Evolutionary conservation across 371 early-diverging fungal genomes (phyloP).

Genomic region (Coemansia sp.): DNA sequence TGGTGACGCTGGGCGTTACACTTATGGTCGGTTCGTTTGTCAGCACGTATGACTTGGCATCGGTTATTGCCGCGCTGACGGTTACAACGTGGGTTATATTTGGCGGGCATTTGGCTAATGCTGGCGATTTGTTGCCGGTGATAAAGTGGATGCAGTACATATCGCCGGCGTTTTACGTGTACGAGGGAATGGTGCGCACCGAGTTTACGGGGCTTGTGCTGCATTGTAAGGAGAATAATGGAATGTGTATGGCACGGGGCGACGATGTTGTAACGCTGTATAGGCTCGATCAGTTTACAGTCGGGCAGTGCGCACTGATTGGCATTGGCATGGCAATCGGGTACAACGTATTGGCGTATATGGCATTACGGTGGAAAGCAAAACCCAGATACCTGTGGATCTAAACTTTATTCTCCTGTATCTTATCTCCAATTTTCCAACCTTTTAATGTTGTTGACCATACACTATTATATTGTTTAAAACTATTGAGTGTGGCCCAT

Average conservation of each 20-base stretch:
- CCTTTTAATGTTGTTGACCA: not conserved
- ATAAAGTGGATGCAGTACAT: slow-evolving; percentile 52
- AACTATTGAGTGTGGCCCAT: slow-evolving; percentile 28
- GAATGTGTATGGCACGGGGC: slow-evolving; percentile 47
- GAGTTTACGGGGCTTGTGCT: slow-evolving; percentile 47
- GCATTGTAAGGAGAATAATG: slow-evolving; percentile 47
- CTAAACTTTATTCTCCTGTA: slow-evolving; percentile 5
- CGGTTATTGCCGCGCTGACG: slow-evolving; percentile 53
- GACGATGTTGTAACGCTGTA: slow-evolving; percentile 47
- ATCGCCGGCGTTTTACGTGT: slow-evolving; percentile 50
- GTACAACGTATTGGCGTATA: slow-evolving; percentile 43
- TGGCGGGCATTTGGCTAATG: slow-evolving; percentile 54
- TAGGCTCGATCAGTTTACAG: slow-evolving; percentile 44
- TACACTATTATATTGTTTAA: not conserved
- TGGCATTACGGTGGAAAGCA: slow-evolving; percentile 48
- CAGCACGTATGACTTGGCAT: slow-evolving; percentile 50
- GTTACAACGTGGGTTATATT: slow-evolving; percentile 55
- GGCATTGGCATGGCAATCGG: slow-evolving; percentile 28
- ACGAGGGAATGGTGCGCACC: slow-evolving; percentile 50
- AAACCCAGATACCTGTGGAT: slow-evolving; percentile 50
- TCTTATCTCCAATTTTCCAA: slow-evolving; percentile 1
- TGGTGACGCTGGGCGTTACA: slow-evolving; percentile 49
- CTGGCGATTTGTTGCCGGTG: slow-evolving; percentile 41
- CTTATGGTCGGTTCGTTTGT: slow-evolving; percentile 48
- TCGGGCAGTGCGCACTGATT: slow-evolving; percentile 44